These are phyloP conservation scores for Tulasnella sp. DNA, from an alignment of 768 basidiomycete species.

Conservation along the genomic window DNA sequence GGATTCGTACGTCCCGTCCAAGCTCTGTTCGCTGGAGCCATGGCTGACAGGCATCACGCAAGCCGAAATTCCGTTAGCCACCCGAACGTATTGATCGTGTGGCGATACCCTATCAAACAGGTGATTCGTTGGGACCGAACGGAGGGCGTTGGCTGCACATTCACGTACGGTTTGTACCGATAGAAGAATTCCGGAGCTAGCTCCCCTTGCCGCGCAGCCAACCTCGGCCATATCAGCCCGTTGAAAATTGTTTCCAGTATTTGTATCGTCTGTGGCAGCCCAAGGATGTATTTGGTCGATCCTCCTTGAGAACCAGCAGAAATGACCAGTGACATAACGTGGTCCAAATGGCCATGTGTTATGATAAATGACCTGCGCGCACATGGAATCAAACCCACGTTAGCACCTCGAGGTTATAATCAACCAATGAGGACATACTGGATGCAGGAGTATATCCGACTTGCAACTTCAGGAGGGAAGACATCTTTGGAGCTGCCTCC, in stretches of 20 bases:
- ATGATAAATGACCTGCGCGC: slow-evolving; percentile 61
- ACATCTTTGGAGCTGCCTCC: not conserved
- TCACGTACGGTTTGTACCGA: slow-evolving; percentile 50
- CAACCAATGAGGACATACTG: slow-evolving; percentile 27
- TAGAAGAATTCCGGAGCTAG: slow-evolving; percentile 39
- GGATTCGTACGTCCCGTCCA: slow-evolving; percentile 51
- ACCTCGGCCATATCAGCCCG: slow-evolving; percentile 67
- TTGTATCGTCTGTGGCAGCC: slow-evolving; percentile 45
- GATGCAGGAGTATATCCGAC: slow-evolving; percentile 39
- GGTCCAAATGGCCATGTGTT: slow-evolving; percentile 86
- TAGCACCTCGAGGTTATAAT: no score
- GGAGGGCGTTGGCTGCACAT: no score
- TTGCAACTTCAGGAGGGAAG: slow-evolving; percentile 19
- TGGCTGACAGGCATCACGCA: slow-evolving; percentile 60
- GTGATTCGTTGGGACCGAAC: not conserved
- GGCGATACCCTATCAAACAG: slow-evolving; percentile 35
- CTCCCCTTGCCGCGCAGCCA: slow-evolving; percentile 60
- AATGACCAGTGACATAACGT: slow-evolving; percentile 69
- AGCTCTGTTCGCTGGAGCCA: slow-evolving; percentile 32
- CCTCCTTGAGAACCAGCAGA: slow-evolving; percentile 66
- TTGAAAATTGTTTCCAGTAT: slow-evolving; percentile 63
- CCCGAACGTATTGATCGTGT: slow-evolving; percentile 40
- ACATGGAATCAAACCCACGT: slow-evolving; percentile 10
- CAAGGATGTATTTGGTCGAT: slow-evolving; percentile 50
- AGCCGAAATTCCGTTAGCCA: slow-evolving; percentile 48